Evolutionary conservation across 2,329 filamentous ascomycete genomes (phyloP), one percentile per base, ranked within the genome.

Genomic region (Bipolaris victoriae): DNA sequence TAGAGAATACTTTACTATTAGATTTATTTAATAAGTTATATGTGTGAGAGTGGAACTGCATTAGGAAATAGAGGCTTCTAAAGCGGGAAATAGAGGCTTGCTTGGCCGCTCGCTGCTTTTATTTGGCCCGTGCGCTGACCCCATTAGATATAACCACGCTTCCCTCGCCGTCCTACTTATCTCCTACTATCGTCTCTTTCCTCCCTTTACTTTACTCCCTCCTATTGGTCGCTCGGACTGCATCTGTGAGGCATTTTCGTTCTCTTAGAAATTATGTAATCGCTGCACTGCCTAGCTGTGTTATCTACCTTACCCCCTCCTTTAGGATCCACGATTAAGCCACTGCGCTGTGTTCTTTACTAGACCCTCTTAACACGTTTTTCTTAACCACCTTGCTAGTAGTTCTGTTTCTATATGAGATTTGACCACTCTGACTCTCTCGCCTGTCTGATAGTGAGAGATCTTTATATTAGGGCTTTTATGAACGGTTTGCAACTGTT

Each of bases 21-120:
- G n/a, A n/a, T n/a, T n/a, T n/a, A n/a, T n/a, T 24, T 24, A 26
- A 7, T 26, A 58, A 49, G 43, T 60, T n/a, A 62, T 64, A 50
- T 64, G 22, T 39, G 47, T 60, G 41, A 62, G 52, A 47, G 62
- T 65, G 46, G 46, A 65, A 65, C 57, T 51, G 50, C 45, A 66
- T 65, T 36, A 20, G 57, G 60, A 61, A 66, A 62, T 64, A 35
- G 57, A 58, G 5, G 60, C 57, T 64, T 58, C 56, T 40, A 29
- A 50, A 63, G 58, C 50, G 33, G 64, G 45, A 66, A 67, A 64
- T 57, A 16, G 55, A 64, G 1, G 53, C 58, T 61, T 45, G 16
- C 63, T 65, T 67, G 31, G 63, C 52, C 20, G n/a, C 55, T 62
- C 48, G 56, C 64, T 37, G 54, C 63, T 65, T 65, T 67, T 67